Evolutionary conservation across 192 early-diverging fungal genomes (phyloP), one percentile per base, ranked within the genome.

Genomic region (Coemansia umbellata): DNA sequence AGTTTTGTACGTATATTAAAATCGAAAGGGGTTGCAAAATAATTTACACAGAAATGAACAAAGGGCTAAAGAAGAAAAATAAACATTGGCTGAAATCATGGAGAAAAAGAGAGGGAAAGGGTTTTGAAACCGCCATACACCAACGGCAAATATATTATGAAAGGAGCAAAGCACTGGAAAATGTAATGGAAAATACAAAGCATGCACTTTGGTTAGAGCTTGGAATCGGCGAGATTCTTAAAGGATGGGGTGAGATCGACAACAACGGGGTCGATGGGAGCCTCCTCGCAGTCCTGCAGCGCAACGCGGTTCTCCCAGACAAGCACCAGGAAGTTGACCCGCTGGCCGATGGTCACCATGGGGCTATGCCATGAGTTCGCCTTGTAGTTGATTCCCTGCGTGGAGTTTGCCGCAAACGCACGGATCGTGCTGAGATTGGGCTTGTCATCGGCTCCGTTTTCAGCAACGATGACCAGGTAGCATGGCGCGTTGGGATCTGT

Each of bases 321-420:
- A 33, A 92, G 64, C n/a, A 83, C 83, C 14, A 82, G 48, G 55
- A 92, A 94, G 48, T 84, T 70, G 22, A 84, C 78, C 31, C 68
- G 70, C 51, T 77, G 51, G 41, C 83, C 81, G 8, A 92, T 58
- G 7, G 79, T 81, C 37, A 94, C 78, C 90, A 94, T 93, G 14
- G 92, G 92, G 66, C 91, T 89, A 62, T 94, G 92, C 92, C 92
- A 94, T 37, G 85, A 80, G 59, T 87, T 89, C 11, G 82, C 78
- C 45, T 78, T 70, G 66, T 94, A 94, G 68, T 84, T 92, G 55
- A 94, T 81, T 2, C 88, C 92, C 73, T 93, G 90, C 8, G 72
- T 81, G 14, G 73, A 78, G 50, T 57, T 70, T 14, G 81, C 89
- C 21, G 87, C 68, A 63, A 93, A 92, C 2, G 88, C 89, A 18